A percentile compares a stretch with the other conserved stretches of the same genome.
phyloP scores from a whole-genome alignment of 2,329 filamentous ascomycete genomes.

The Orbilia javanica region DNA sequence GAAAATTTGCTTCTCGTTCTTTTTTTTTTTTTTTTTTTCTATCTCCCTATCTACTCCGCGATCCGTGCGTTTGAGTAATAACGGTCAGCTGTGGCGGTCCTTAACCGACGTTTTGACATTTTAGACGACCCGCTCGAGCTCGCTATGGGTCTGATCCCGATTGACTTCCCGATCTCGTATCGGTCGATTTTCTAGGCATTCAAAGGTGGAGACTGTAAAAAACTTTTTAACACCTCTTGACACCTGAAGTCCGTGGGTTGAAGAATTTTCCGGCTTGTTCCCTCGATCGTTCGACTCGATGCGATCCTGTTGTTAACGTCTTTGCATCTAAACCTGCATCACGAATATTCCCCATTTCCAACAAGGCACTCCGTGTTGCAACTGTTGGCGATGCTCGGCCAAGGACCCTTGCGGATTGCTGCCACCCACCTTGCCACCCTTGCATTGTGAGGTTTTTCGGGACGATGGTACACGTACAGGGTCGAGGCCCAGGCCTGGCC shows the following conservation, averaged over 20 bases:
- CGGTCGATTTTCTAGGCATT: conserved; percentile 13
- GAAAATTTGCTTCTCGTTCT: neutral
- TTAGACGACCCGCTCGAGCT: conserved; percentile 27
- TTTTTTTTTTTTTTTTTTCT: too few species aligned
- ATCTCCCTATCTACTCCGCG: conserved; percentile 5
- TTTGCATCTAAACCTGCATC: neutral
- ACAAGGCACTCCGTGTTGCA: conserved; percentile 38
- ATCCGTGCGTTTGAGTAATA: conserved; percentile 27
- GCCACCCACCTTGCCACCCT: conserved; percentile 18
- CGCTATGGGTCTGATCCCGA: conserved; percentile 25
- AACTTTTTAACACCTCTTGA: neutral
- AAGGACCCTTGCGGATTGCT: conserved; percentile 18
- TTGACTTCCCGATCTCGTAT: conserved; percentile 40
- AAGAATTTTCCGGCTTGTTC: conserved; percentile 21
- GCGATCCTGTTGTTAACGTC: conserved; percentile 1
- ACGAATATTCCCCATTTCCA: neutral
- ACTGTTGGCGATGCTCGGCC: neutral
- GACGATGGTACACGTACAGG: conserved; percentile 20
- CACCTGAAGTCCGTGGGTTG: neutral
- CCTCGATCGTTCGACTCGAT: neutral
- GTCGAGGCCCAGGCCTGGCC: neutral
- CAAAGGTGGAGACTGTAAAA: neutral
- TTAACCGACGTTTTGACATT: conserved; percentile 10
- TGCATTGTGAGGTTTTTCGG: conserved; percentile 21
- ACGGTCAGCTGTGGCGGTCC: conserved; percentile 16